phyloP scores from a whole-genome alignment of 805 yeast species.

The Monosporozyma unispora region DNA sequence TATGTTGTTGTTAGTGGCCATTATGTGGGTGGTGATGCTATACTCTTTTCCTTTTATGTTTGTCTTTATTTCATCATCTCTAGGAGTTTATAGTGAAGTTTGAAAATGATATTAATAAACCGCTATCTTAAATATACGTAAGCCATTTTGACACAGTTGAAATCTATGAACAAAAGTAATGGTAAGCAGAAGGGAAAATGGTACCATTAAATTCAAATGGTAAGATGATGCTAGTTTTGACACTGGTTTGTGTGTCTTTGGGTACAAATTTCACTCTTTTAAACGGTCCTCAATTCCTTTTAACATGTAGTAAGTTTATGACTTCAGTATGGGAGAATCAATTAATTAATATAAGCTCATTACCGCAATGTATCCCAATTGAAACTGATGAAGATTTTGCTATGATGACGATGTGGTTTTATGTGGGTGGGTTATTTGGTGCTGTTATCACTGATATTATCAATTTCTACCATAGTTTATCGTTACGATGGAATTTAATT shows the following conservation, averaged over 20 bases:
- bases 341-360: slow-evolving; percentile 29
- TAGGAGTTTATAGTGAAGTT: not conserved
- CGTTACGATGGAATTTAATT: not conserved
- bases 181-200: not conserved
- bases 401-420: slow-evolving; percentile 61
- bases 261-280: slow-evolving; percentile 73
- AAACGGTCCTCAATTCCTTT: slow-evolving; percentile 17
- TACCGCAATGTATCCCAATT: slow-evolving; percentile 50
- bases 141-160: not conserved
- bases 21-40: slow-evolving; percentile 8
- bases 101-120: too few species aligned
- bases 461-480: slow-evolving; percentile 1
- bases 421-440: slow-evolving; percentile 76
- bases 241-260: slow-evolving; percentile 15
- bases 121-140: too few species aligned
- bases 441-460: slow-evolving; percentile 31
- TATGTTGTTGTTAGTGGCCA: not conserved
- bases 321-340: not conserved
- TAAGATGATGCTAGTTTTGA: not conserved
- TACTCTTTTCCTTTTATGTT: not conserved
- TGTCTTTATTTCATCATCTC: not conserved
- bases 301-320: slow-evolving; percentile 40
- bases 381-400: slow-evolving; percentile 52
- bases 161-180: not conserved
- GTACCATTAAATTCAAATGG: not conserved